phyloP scores from a whole-genome alignment of 2,329 filamentous ascomycete genomes.

The Neofusicoccum parvum region DNA sequence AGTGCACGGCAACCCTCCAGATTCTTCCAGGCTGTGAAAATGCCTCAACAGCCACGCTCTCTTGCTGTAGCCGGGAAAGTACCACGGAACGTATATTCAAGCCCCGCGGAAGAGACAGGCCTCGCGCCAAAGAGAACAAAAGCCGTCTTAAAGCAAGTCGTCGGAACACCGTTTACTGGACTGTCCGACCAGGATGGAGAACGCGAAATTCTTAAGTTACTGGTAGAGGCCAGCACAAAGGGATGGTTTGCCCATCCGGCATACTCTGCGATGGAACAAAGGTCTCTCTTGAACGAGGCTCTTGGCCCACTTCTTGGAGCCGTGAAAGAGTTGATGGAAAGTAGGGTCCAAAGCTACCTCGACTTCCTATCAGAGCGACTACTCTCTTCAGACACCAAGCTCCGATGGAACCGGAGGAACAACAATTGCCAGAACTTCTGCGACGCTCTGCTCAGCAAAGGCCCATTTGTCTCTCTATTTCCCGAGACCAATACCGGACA shows the following conservation, averaged over 20 bases:
- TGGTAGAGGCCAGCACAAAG: slow-evolving; percentile 29
- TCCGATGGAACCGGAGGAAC: slow-evolving; percentile 35
- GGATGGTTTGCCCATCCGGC: neutral
- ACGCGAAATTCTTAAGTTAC: slow-evolving; percentile 31
- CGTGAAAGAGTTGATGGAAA: slow-evolving; percentile 27
- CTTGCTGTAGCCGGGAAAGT: neutral
- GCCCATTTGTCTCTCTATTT: slow-evolving; percentile 24
- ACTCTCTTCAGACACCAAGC: slow-evolving; percentile 23
- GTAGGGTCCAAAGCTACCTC: slow-evolving; percentile 32
- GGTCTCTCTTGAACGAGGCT: neutral
- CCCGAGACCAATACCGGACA: too few relatives aligned
- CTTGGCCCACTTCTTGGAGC: neutral
- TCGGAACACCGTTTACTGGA: slow-evolving; percentile 41
- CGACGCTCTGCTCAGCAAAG: slow-evolving; percentile 37
- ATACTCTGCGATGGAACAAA: neutral
- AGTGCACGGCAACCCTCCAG: neutral
- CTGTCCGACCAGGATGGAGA: slow-evolving; percentile 29
- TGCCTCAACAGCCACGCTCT: neutral
- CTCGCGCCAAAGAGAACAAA: slow-evolving; percentile 34
- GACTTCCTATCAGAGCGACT: too few relatives aligned
- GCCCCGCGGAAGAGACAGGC: neutral
- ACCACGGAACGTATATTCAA: neutral
- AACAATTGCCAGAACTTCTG: slow-evolving; percentile 47
- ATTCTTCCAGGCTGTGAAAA: neutral
- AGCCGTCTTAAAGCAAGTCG: slow-evolving; percentile 45